phyloP scores from a whole-genome alignment of 2,329 filamentous ascomycete species.

The Fusarium sambucinum region DNA sequence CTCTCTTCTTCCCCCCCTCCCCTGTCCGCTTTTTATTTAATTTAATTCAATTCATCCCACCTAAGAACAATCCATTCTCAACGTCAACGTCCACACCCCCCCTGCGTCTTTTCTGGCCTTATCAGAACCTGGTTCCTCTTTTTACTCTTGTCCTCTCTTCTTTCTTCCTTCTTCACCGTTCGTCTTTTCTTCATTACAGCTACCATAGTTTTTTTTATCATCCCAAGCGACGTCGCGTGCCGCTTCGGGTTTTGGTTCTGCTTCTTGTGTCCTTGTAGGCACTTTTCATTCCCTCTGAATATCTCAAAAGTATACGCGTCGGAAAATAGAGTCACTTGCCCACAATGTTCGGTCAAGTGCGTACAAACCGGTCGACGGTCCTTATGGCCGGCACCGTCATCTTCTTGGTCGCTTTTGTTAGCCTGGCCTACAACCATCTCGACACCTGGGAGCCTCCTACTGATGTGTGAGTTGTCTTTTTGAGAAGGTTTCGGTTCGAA shows the following conservation, averaged over 20 bases:
- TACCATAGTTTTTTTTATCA: conserved; percentile 23
- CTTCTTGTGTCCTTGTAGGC: conserved; percentile 41
- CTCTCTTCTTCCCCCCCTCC: conserved; percentile 2
- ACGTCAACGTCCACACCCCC: background rate
- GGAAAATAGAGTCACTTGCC: conserved; percentile 40
- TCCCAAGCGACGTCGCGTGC: conserved; percentile 30
- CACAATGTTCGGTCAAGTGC: conserved; percentile 51
- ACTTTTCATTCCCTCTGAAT: conserved; percentile 34
- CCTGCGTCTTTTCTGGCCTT: conserved; percentile 31
- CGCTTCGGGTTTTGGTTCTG: conserved; percentile 35
- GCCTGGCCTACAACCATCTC: conserved; percentile 52
- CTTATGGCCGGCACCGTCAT: conserved; percentile 50
- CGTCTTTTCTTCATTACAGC: conserved; percentile 31
- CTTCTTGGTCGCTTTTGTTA: conserved; percentile 51
- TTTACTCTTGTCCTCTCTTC: conserved; percentile 17
- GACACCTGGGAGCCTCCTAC: conserved; percentile 47
- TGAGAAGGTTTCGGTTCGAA: background rate
- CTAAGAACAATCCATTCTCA: conserved; percentile 8
- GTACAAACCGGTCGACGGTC: conserved; percentile 50
- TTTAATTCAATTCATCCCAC: conserved; percentile 37
- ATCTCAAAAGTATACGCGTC: conserved; percentile 5
- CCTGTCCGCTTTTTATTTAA: conserved; percentile 39
- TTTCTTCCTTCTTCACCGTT: conserved; percentile 29
- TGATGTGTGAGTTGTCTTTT: conserved; percentile 41
- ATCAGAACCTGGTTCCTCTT: conserved; percentile 39